Evolutionary conservation across 164 flowering plant genomes (phyloP), one percentile per base, ranked within the genome.

Genomic region (Echeveria elegans): DNA sequence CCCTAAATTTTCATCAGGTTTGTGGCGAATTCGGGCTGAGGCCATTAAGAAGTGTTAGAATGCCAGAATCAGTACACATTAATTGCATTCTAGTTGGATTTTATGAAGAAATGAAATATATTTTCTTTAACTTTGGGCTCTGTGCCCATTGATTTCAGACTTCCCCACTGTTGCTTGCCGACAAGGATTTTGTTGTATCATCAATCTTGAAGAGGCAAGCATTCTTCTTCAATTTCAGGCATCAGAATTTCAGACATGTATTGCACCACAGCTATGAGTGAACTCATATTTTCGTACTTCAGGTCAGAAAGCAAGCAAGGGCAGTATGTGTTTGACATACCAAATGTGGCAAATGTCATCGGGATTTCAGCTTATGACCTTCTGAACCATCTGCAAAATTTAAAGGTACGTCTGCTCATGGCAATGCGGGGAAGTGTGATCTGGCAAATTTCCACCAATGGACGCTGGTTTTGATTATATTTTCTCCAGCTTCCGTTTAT

Each of bases 291-390:
- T 63, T 61, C 6, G 26, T 56, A 34, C 37, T 6, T 53, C 80
- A 94, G 99, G 80, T 82, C 90, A 67, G 92, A 88, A 71, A 72
- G 40, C 60, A 89, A 83, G 77, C 89, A 89, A 72, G 99, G 97
- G 68, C 78, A 80, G 62, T 80, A 87, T 78, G 85, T 83, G 34
- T 89, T 89, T 76, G 88, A 95, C 78, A 83, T 95, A 63, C 94
- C 96, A 14, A 76, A 84, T 59, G 81, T 91, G 70, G 96, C 96
- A 78, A 88, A 88, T 77, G 71, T 72, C 77, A 74, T 78, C 52
- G 84, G 86, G 8, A 64, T 82, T 73, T 74, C 88, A 72, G 53
- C 85, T 66, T 40, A 53, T 48, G 81, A 81, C 47, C 43, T 95
- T 21, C 74, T 77, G 69, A 81, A 81, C 74, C 85, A 78, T 37